Percentiles rank a stretch among this genome's conserved stretches.
Evolutionary conservation across 352 stramenopile species (phyloP).

Genomic region (Plasmopara muralis): DNA sequence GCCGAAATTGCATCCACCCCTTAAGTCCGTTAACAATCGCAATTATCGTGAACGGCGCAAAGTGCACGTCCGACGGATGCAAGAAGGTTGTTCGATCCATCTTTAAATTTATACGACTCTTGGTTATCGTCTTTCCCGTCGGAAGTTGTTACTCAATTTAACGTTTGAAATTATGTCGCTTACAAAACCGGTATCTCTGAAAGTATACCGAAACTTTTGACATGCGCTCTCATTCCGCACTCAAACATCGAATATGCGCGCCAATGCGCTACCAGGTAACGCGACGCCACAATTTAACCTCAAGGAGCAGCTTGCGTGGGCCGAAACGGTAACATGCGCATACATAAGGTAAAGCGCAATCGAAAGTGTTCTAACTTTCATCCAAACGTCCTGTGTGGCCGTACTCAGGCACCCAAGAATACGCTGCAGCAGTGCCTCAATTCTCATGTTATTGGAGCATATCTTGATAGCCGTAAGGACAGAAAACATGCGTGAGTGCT

Average conservation of each 20-base stretch:
- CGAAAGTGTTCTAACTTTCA: slow-evolving; percentile 1
- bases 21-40: no score
- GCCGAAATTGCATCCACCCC: no score
- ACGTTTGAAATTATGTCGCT: no score
- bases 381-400: background rate
- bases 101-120: no score
- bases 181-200: no score
- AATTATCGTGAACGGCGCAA: no score
- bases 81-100: no score
- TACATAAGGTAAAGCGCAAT: slow-evolving; percentile 3
- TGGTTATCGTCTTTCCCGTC: no score
- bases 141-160: no score
- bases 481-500: slow-evolving; percentile 38
- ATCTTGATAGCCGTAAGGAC: slow-evolving; percentile 49
- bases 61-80: no score
- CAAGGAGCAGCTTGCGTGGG: slow-evolving; percentile 56
- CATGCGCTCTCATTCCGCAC: background rate
- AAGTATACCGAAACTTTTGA: no score
- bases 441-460: slow-evolving; percentile 66
- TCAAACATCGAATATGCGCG: slow-evolving; percentile 10
- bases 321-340: slow-evolving; percentile 31
- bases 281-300: slow-evolving; percentile 39
- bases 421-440: slow-evolving; percentile 70
- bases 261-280: slow-evolving; percentile 2
- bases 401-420: slow-evolving; percentile 30